Conservation (phyloP, 2,329 filamentous ascomycete genomes). For the Tolypocladium tundrense region DNA sequence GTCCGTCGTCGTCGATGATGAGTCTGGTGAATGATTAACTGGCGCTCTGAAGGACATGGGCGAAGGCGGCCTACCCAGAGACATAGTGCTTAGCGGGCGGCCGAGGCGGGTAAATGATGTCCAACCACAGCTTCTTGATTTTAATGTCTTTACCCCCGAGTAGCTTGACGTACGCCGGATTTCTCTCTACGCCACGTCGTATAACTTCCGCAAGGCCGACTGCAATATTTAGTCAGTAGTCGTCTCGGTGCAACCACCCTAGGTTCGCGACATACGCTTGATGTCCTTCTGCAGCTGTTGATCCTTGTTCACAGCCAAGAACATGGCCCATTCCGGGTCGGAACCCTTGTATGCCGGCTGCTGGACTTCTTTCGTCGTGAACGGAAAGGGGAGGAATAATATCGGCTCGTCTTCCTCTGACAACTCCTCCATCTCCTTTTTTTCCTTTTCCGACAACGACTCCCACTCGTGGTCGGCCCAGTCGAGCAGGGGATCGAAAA, state of each 20-base stretch:
- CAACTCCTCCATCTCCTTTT: slow-evolving; percentile 26
- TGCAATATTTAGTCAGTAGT: slow-evolving; percentile 9
- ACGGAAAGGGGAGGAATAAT: slow-evolving; percentile 52
- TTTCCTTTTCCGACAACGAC: slow-evolving; percentile 32
- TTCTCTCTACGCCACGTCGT: slow-evolving; percentile 26
- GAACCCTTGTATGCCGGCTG: slow-evolving; percentile 40
- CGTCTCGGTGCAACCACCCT: too few relatives aligned
- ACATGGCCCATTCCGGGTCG: slow-evolving; percentile 55
- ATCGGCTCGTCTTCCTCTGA: slow-evolving; percentile 33
- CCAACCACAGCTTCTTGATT: slow-evolving; percentile 46
- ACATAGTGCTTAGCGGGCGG: slow-evolving; percentile 51
- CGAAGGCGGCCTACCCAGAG: slow-evolving; percentile 40
- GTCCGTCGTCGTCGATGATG: slow-evolving; percentile 35
- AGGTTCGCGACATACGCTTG: slow-evolving; percentile 25
- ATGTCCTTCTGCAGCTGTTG: slow-evolving; percentile 34
- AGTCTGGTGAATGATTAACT: slow-evolving; percentile 26
- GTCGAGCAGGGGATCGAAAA: slow-evolving; percentile 34
- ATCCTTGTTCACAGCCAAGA: slow-evolving; percentile 48
- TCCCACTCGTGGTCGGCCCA: slow-evolving; percentile 32
- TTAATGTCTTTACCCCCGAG: slow-evolving; percentile 37
- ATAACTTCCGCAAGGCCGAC: slow-evolving; percentile 23
- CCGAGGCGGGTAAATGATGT: slow-evolving; percentile 47
- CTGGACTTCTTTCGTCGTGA: slow-evolving; percentile 39
- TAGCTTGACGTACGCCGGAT: slow-evolving; percentile 27
- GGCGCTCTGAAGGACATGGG: neutral